phyloP scores from a whole-genome alignment of 192 early-diverging fungal species.

The Backusella psychrophila region DNA sequence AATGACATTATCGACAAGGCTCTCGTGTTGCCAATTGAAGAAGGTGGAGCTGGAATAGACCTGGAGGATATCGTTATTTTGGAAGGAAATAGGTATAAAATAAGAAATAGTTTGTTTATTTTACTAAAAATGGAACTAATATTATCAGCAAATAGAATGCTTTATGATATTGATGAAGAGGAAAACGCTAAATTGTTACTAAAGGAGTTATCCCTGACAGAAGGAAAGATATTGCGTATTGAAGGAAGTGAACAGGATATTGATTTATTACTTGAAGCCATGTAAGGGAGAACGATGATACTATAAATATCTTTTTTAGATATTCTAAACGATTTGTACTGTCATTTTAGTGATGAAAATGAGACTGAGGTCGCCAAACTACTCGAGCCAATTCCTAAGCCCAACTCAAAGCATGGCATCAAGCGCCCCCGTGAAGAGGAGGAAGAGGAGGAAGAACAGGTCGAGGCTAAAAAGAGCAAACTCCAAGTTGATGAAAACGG shows the following conservation, averaged over 20 bases:
- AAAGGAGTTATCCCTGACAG: slow-evolving; percentile 54
- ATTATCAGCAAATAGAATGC: slow-evolving; percentile 43
- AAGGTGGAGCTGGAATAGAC: slow-evolving; percentile 53
- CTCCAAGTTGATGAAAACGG: neutral
- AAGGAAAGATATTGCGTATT: slow-evolving; percentile 59
- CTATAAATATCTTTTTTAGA: neutral
- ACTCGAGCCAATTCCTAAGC: neutral
- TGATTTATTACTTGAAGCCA: slow-evolving; percentile 17
- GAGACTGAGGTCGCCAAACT: neutral
- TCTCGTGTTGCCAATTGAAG: slow-evolving; percentile 27
- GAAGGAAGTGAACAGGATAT: slow-evolving; percentile 49
- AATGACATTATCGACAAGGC: slow-evolving; percentile 61
- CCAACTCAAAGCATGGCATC: neutral
- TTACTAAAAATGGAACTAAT: neutral
- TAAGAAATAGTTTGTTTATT: neutral
- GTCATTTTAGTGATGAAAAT: neutral
- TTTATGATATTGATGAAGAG: slow-evolving; percentile 90
- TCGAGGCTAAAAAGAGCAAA: neutral
- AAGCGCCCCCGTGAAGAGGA: neutral
- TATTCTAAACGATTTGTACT: neutral
- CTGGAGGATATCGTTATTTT: slow-evolving; percentile 69
- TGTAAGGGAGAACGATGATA: neutral
- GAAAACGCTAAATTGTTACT: slow-evolving; percentile 68
- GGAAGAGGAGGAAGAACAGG: neutral
- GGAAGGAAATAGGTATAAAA: slow-evolving; percentile 61